Evolutionary conservation across 495 filamentous ascomycete species (phyloP).

Genomic region (Penicillium odoratum): DNA sequence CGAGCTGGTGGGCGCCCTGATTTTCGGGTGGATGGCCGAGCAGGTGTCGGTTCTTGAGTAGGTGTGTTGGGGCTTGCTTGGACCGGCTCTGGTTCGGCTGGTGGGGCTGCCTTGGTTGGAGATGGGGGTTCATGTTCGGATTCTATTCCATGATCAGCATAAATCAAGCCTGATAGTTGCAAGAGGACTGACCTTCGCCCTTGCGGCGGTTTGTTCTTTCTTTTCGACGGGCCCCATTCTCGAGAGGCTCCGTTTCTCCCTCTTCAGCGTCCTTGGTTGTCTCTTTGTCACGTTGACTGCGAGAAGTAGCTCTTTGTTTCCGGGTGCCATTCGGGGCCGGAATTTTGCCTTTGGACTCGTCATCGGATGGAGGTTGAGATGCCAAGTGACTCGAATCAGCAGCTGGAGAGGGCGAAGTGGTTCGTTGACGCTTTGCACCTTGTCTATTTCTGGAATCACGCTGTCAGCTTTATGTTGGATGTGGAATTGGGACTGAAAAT

Average conservation of each 20-base stretch:
- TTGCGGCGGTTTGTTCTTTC: conserved; percentile 69
- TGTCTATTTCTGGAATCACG: conserved; percentile 49
- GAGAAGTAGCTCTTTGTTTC: conserved; percentile 63
- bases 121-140: conserved; percentile 42
- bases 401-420: conserved; percentile 68
- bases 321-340: conserved; percentile 54
- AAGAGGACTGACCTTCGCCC: conserved; percentile 62
- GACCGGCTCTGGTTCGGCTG: conserved; percentile 35
- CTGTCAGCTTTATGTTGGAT: conserved; percentile 23
- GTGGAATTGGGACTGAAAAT: background rate
- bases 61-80: conserved; percentile 57
- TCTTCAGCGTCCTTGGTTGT: conserved; percentile 60
- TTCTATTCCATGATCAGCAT: conserved; percentile 26
- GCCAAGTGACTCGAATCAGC: conserved; percentile 44
- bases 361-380: conserved; percentile 67
- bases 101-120: conserved; percentile 39
- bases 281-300: conserved; percentile 72
- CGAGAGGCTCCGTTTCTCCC: conserved; percentile 63
- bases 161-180: background rate
- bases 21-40: conserved; percentile 59
- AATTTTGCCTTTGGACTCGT: conserved; percentile 54
- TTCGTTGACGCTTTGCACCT: conserved; percentile 68
- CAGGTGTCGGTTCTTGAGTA: conserved; percentile 44
- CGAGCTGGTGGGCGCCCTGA: conserved; percentile 63
- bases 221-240: conserved; percentile 73